phyloP scores from a whole-genome alignment of 31 red algal genomes.

The Odonthalia washingtoniensis region DNA sequence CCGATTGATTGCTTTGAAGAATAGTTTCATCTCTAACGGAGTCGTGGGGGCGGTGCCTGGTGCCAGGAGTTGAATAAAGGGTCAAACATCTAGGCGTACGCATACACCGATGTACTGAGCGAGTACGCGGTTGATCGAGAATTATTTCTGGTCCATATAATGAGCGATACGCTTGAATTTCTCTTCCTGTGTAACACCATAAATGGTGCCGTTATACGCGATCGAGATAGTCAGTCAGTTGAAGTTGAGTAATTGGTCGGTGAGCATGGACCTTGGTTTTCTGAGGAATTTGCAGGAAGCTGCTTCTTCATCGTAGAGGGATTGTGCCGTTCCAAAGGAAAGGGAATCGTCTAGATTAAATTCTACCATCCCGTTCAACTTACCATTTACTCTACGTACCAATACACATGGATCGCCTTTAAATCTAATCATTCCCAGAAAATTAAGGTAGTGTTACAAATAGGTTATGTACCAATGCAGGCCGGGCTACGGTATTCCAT shows the following conservation, averaged over 20 bases:
- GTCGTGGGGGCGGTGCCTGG: background rate
- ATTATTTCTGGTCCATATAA: background rate
- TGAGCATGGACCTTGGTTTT: constrained; percentile 1
- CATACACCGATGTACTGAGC: background rate
- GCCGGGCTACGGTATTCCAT: background rate
- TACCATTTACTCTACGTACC: background rate
- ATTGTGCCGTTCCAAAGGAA: background rate
- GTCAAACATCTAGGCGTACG: background rate
- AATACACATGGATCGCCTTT: background rate
- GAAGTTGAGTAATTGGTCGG: background rate
- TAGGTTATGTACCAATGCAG: background rate
- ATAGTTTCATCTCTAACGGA: background rate
- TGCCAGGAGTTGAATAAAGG: background rate
- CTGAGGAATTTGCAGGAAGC: background rate
- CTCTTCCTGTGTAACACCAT: background rate
- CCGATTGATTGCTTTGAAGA: background rate
- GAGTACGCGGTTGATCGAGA: background rate
- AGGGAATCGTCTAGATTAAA: background rate
- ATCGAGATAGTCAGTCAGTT: background rate
- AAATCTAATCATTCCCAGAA: background rate
- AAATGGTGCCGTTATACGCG: background rate
- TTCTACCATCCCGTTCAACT: background rate
- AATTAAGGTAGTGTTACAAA: background rate
- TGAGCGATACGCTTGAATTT: background rate
- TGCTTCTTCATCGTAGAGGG: background rate